A percentile compares a stretch with the other conserved stretches of the same genome.
Conservation (phyloP, 129 eudicot genomes). For the Artemisia tridentata region DNA sequence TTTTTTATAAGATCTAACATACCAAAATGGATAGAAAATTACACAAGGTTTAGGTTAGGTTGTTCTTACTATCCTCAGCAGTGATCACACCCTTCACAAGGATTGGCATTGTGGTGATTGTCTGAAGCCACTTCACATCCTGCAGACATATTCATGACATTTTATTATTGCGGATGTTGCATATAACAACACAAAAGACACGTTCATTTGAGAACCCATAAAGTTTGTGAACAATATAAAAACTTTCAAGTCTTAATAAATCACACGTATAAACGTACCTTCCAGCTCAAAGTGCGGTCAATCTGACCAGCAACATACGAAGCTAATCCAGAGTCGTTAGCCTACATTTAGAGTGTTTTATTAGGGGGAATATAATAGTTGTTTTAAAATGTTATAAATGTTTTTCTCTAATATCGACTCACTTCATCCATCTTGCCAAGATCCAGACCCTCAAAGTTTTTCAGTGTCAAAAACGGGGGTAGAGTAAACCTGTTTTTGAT, state of each 20-base stretch:
- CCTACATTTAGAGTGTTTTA: constrained; percentile 38
- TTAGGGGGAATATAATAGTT: not conserved
- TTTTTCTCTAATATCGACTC: constrained; percentile 25
- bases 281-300: constrained; percentile 90
- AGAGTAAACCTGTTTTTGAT: constrained; percentile 81
- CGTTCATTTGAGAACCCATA: no score
- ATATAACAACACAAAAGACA: not conserved
- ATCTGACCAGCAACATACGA: constrained; percentile 86
- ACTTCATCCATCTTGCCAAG: constrained; percentile 88
- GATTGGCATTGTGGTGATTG: constrained; percentile 17
- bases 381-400: not conserved
- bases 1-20: no score
- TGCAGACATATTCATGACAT: not conserved
- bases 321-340: constrained; percentile 79
- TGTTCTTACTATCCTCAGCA: constrained; percentile 10
- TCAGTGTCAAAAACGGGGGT: constrained; percentile 71
- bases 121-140: constrained; percentile 18
- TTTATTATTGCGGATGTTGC: not conserved
- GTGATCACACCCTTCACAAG: constrained; percentile 21
- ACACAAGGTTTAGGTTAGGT: not conserved
- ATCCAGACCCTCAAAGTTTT: constrained; percentile 79
- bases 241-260: not conserved
- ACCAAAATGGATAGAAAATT: not conserved
- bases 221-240: no score
- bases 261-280: constrained; percentile 35